Percentiles rank a stretch among this genome's conserved stretches.
Evolutionary conservation across 139 green algal species (phyloP).

Genomic region (Chlorella sp.): DNA sequence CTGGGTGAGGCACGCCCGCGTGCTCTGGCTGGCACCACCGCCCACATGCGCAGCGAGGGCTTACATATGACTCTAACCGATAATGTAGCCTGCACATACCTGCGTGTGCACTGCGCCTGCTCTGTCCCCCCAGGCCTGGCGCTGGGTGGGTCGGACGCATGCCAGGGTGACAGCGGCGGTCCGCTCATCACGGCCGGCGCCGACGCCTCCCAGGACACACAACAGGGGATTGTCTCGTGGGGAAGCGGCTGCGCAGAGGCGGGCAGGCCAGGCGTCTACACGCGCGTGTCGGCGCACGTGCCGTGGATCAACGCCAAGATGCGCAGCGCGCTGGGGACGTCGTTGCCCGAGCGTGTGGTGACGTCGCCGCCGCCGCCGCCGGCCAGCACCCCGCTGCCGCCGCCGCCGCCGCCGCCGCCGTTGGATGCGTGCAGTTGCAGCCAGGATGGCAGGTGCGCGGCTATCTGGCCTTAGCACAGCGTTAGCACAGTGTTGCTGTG

Average conservation of each 20-base stretch:
- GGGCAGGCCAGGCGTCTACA: slow-evolving; percentile 17
- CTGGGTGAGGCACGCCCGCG: neutral
- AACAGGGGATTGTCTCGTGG: slow-evolving; percentile 26
- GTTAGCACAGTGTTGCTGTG: too few relatives aligned
- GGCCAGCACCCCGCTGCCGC: too few relatives aligned
- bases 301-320: slow-evolving; percentile 2
- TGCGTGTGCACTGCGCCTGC: neutral
- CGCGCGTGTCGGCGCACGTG: neutral
- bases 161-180: slow-evolving; percentile 28
- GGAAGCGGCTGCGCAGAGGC: slow-evolving; percentile 16
- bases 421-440: too few relatives aligned
- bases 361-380: too few relatives aligned
- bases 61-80: neutral
- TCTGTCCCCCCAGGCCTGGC: neutral
- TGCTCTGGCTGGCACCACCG: neutral
- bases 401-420: too few relatives aligned
- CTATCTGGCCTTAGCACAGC: too few relatives aligned
- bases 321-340: too few relatives aligned
- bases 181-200: slow-evolving; percentile 14
- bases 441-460: too few relatives aligned
- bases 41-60: neutral
- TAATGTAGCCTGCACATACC: neutral
- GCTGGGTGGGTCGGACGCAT: slow-evolving; percentile 20
- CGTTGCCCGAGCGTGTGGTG: too few relatives aligned
- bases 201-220: slow-evolving; percentile 1